Conservation (phyloP, 257 asterid genomes). For the Agastache rugosa region DNA sequence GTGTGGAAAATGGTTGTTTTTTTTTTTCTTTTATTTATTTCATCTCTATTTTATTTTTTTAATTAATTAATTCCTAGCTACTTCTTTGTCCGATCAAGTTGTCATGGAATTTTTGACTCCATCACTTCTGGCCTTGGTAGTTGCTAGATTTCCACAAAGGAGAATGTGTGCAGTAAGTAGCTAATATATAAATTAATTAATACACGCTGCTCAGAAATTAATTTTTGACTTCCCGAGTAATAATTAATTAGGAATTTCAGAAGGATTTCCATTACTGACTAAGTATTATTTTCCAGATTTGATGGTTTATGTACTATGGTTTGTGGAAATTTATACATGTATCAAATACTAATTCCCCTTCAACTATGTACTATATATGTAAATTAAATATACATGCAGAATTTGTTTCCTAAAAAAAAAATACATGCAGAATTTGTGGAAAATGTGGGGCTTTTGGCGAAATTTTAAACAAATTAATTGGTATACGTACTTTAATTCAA, state of each 20-base stretch:
- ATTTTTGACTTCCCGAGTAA: constrained; percentile 32
- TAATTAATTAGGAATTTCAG: constrained; percentile 23
- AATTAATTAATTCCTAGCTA: background rate
- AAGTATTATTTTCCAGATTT: background rate
- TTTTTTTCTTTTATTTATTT: background rate
- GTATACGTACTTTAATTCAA: background rate
- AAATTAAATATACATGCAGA: too few species aligned
- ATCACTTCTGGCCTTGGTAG: constrained; percentile 18
- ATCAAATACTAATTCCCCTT: background rate
- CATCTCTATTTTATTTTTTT: background rate
- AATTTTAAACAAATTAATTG: background rate
- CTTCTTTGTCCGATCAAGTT: constrained; percentile 35
- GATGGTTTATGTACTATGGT: background rate
- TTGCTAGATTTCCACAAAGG: constrained; percentile 42
- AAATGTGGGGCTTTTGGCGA: background rate
- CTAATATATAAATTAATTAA: background rate
- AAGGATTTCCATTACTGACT: constrained; percentile 7
- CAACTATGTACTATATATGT: background rate
- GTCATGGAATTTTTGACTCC: constrained; percentile 51
- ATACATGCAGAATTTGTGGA: background rate
- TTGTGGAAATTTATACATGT: background rate
- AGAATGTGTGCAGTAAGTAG: background rate
- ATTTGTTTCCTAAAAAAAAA: too few species aligned
- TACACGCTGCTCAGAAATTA: background rate
- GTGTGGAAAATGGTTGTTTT: constrained; percentile 33